Evolutionary conservation across 2,329 filamentous ascomycete species (phyloP).

Genomic region (Aspergillus neoniger): DNA sequence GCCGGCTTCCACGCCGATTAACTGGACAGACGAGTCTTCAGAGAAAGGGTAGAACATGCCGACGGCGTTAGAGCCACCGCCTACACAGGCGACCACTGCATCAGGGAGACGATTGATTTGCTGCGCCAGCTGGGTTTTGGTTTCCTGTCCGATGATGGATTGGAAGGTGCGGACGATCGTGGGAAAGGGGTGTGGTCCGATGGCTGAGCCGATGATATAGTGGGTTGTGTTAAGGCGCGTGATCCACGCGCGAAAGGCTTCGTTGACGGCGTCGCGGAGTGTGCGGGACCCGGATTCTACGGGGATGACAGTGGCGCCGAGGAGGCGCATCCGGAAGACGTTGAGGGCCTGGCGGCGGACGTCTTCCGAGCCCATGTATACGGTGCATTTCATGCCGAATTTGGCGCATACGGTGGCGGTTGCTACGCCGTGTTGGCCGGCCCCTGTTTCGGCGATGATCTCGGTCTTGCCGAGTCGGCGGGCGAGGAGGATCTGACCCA

Average conservation of each 20-base stretch:
- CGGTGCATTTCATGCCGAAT: conserved; percentile 94
- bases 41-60: conserved; percentile 98
- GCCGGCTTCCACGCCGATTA: conserved; percentile 89
- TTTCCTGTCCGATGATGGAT: conserved; percentile 89
- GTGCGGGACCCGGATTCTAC: conserved; percentile 82
- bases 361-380: conserved; percentile 97
- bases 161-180: conserved; percentile 98
- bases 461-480: conserved; percentile 84
- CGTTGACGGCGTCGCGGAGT: conserved; percentile 83
- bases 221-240: conserved; percentile 85
- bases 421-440: conserved; percentile 93
- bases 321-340: conserved; percentile 92
- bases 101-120: conserved; percentile 84
- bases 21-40: conserved; percentile 74
- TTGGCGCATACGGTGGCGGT: conserved; percentile 96
- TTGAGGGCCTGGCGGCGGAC: conserved; percentile 90
- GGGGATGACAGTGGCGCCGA: conserved; percentile 85
- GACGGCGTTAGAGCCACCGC: conserved; percentile 86
- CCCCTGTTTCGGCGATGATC: conserved; percentile 95
- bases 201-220: conserved; percentile 94
- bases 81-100: conserved; percentile 93
- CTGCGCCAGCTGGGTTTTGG: conserved; percentile 80
- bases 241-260: conserved; percentile 88
- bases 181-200: conserved; percentile 94
- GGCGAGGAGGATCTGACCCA: conserved; percentile 90